These are phyloP conservation scores for Penicillium silybi DNA, from an alignment of 495 filamentous ascomycete species.

Conservation along the genomic window DNA sequence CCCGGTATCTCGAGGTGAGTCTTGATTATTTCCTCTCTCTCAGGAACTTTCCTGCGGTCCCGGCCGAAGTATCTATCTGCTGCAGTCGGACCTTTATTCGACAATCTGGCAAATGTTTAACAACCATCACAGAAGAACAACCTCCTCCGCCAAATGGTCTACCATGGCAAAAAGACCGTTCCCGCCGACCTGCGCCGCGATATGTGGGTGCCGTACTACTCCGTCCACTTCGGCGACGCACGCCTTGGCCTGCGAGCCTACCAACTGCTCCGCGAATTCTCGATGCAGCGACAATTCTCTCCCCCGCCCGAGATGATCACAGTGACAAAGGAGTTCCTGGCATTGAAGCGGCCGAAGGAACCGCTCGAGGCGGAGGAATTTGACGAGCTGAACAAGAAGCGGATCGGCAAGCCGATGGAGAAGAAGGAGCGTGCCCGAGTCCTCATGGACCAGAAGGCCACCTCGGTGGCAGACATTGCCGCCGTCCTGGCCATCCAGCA, in stretches of 20 bases:
- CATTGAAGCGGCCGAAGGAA: slow-evolving; percentile 62
- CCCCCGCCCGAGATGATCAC: slow-evolving; percentile 48
- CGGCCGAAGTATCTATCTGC: neutral
- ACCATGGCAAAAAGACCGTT: slow-evolving; percentile 85
- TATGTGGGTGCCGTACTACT: slow-evolving; percentile 79
- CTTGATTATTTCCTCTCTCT: neutral
- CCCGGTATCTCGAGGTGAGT: slow-evolving; percentile 63
- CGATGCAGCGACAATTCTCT: slow-evolving; percentile 42
- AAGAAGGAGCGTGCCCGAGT: slow-evolving; percentile 56
- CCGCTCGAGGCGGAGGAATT: slow-evolving; percentile 37
- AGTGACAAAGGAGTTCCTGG: slow-evolving; percentile 40
- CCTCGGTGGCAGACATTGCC: slow-evolving; percentile 80
- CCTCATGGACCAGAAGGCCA: slow-evolving; percentile 87
- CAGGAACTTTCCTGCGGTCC: neutral
- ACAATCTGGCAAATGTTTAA: neutral
- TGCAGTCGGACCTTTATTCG: neutral
- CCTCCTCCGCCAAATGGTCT: slow-evolving; percentile 71
- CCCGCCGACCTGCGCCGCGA: slow-evolving; percentile 80
- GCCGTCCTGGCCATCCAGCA: slow-evolving; percentile 63
- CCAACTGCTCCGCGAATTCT: slow-evolving; percentile 77
- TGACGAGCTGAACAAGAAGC: slow-evolving; percentile 40
- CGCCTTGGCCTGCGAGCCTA: slow-evolving; percentile 69
- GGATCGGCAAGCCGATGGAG: slow-evolving; percentile 41
- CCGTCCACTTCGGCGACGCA: slow-evolving; percentile 64
- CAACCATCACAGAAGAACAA: slow-evolving; percentile 52